Percentiles rank a stretch among this genome's conserved stretches.
Conservation (phyloP, 2,329 filamentous ascomycete species). For the Setomelanomma holmii region DNA sequence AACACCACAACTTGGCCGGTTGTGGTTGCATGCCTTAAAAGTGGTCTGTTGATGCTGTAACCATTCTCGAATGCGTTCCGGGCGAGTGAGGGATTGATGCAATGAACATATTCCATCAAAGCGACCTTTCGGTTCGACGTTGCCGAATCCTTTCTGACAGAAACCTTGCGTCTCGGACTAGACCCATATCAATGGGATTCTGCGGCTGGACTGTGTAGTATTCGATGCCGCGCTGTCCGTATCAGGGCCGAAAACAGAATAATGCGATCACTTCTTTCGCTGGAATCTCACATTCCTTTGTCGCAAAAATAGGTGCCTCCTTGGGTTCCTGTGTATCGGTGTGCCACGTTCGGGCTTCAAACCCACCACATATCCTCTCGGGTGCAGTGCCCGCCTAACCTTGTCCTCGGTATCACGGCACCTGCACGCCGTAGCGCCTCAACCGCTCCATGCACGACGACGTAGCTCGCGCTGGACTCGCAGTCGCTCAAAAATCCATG, state of each 20-base stretch:
- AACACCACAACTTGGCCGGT: neutral
- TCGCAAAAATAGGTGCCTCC: neutral
- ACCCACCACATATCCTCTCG: neutral
- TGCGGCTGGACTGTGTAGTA: neutral
- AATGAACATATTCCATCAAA: neutral
- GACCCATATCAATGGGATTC: constrained; percentile 10
- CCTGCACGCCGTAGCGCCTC: constrained; percentile 1
- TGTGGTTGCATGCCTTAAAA: neutral
- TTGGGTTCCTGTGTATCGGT: neutral
- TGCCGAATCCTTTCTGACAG: neutral
- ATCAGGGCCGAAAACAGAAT: neutral
- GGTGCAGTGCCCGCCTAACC: neutral
- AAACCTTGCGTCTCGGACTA: neutral
- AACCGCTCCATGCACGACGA: constrained; percentile 6
- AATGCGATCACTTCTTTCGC: neutral
- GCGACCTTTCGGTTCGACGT: neutral
- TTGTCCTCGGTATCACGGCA: neutral
- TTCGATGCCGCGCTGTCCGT: neutral
- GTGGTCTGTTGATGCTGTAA: neutral
- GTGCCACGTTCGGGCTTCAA: neutral
- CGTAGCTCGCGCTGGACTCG: neutral
- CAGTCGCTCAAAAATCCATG: neutral
- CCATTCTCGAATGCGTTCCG: neutral
- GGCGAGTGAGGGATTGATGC: neutral
- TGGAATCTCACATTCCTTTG: neutral